These are phyloP conservation scores for Globisporangium mamillatum DNA, from an alignment of 352 stramenopile species.

Conservation along the genomic window DNA sequence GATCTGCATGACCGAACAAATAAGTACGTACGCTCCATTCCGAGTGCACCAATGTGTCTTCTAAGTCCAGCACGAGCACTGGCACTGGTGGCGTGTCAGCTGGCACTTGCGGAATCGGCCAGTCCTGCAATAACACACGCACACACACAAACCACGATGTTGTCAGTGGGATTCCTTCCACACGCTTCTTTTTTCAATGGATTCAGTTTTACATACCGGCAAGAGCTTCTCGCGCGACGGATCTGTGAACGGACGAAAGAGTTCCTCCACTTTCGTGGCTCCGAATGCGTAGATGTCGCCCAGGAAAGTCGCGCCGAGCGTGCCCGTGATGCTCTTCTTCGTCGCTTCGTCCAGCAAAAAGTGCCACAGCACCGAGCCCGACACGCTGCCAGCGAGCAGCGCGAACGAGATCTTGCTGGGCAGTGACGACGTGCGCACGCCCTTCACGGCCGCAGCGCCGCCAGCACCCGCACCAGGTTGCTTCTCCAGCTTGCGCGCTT, in stretches of 20 bases:
- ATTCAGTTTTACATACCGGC: slow-evolving; percentile 27
- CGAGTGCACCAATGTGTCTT: slow-evolving; percentile 86
- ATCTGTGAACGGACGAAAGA: slow-evolving; percentile 73
- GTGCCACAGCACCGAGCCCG: slow-evolving; percentile 64
- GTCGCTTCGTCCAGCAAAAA: slow-evolving; percentile 65
- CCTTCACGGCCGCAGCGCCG: slow-evolving; percentile 24
- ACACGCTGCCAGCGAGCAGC: slow-evolving; percentile 60
- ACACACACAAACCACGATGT: neutral
- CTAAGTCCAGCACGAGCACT: slow-evolving; percentile 80
- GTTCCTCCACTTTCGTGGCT: slow-evolving; percentile 64
- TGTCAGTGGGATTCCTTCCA: neutral
- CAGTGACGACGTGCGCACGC: slow-evolving; percentile 72
- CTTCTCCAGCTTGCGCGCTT: slow-evolving; percentile 45
- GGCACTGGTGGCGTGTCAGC: slow-evolving; percentile 73
- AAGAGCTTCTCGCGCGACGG: slow-evolving; percentile 80
- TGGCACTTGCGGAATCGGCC: slow-evolving; percentile 78
- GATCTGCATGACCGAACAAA: neutral
- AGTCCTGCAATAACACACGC: slow-evolving; percentile 38
- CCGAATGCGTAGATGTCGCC: slow-evolving; percentile 61
- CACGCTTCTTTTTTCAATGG: neutral
- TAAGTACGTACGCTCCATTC: slow-evolving; percentile 82
- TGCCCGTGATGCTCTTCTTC: slow-evolving; percentile 42
- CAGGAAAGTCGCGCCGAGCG: slow-evolving; percentile 56
- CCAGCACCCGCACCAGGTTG: slow-evolving; percentile 19
- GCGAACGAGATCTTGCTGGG: slow-evolving; percentile 70